phyloP scores from a whole-genome alignment of 2,329 filamentous ascomycete species.

The Aspergillus quadrilineatus region DNA sequence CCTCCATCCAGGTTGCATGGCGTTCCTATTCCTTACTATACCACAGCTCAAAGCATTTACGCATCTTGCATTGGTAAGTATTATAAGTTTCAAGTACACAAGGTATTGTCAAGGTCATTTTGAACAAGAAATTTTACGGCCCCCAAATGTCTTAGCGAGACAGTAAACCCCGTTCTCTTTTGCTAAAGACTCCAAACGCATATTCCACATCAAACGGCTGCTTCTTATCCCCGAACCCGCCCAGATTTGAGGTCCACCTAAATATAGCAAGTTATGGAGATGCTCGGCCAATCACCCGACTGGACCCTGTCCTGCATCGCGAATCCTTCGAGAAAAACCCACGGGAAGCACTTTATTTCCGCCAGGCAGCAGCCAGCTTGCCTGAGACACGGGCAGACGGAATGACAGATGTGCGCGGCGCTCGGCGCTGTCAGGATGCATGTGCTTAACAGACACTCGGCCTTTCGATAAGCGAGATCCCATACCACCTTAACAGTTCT shows the following conservation, averaged over 20 bases:
- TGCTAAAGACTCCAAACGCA: not conserved
- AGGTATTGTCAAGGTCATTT: not conserved
- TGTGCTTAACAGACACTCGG: not conserved
- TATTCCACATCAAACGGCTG: constrained; percentile 8
- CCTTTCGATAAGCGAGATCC: not conserved
- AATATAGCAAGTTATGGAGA: constrained; percentile 24
- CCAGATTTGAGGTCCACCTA: constrained; percentile 18
- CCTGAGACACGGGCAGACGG: constrained; percentile 3
- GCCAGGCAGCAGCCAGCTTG: not conserved
- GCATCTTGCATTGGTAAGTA: not conserved
- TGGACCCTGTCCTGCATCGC: constrained; percentile 26
- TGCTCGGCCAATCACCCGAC: constrained; percentile 11
- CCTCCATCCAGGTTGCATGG: too few species aligned
- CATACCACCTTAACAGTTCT: not conserved
- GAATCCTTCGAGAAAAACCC: constrained; percentile 28
- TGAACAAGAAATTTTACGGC: not conserved
- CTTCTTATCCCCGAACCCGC: not conserved
- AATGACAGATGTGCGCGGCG: not conserved
- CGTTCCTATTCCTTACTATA: not conserved
- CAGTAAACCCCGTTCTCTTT: too few species aligned
- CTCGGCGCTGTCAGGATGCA: not conserved
- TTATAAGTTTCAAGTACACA: not conserved
- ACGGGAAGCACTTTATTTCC: not conserved
- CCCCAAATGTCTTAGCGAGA: not conserved
- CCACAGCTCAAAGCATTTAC: not conserved